These are phyloP conservation scores for Lycium barbarum DNA, from an alignment of 257 asterid genomes.

Conservation along the genomic window DNA sequence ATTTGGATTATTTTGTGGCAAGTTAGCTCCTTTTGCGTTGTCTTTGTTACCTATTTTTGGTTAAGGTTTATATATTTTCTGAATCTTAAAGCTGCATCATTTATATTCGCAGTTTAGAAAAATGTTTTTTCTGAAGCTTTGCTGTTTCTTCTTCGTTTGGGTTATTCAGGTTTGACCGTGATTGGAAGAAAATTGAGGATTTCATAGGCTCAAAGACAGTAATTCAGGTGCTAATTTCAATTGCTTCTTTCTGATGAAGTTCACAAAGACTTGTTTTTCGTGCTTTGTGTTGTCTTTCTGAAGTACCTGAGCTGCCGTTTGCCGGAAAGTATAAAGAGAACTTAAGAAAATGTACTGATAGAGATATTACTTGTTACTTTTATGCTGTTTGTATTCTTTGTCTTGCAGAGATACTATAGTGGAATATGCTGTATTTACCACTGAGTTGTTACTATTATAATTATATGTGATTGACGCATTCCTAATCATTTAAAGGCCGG, in stretches of 20 bases:
- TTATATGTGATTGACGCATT: background rate
- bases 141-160: constrained; percentile 25
- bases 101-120: background rate
- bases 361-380: background rate
- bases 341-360: background rate
- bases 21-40: background rate
- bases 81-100: background rate
- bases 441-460: background rate
- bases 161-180: constrained; percentile 88
- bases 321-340: too few relatives aligned
- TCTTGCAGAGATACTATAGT: background rate
- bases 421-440: background rate
- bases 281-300: background rate
- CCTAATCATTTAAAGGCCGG: background rate
- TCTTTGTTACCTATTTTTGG: background rate
- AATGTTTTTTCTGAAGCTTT: constrained; percentile 40
- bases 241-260: background rate
- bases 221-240: constrained; percentile 69
- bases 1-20: background rate
- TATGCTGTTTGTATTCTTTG: background rate
- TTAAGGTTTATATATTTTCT: background rate
- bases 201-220: constrained; percentile 93
- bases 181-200: constrained; percentile 98
- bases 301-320: too few relatives aligned
- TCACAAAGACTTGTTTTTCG: background rate